Conservation (phyloP, 2,329 filamentous ascomycete genomes). For the Cytospora piceae region DNA sequence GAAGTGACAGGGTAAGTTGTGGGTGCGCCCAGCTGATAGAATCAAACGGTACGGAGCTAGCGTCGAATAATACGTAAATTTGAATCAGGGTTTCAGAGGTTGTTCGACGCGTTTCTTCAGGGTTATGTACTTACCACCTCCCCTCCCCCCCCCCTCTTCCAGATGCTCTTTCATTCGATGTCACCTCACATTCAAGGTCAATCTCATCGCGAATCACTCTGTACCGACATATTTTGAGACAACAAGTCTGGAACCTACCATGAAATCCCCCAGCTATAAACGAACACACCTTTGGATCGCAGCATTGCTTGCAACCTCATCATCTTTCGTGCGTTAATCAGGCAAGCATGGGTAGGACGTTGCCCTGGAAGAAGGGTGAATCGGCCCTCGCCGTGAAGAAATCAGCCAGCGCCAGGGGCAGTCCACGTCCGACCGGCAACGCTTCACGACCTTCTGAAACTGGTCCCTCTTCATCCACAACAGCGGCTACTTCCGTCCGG, state of each 20-base stretch:
- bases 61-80: not conserved
- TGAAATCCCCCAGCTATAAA: not conserved
- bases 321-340: not conserved
- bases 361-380: slow-evolving; percentile 25
- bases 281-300: not conserved
- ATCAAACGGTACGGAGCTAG: not conserved
- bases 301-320: not conserved
- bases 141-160: no score
- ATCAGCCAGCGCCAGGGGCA: not conserved
- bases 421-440: slow-evolving; percentile 8
- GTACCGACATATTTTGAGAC: no score
- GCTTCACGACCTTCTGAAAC: slow-evolving; percentile 9
- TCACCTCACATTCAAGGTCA: not conserved
- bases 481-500: not conserved
- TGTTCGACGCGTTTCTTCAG: not conserved
- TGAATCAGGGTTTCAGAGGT: not conserved
- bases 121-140: not conserved
- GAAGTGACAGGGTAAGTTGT: no score
- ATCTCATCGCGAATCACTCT: not conserved
- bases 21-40: no score
- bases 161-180: not conserved
- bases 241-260: not conserved
- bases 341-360: slow-evolving; percentile 24
- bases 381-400: not conserved
- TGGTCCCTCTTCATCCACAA: not conserved